Evolutionary conservation across 495 filamentous ascomycete genomes (phyloP).

Genomic region (Lophiostoma macrostomum): DNA sequence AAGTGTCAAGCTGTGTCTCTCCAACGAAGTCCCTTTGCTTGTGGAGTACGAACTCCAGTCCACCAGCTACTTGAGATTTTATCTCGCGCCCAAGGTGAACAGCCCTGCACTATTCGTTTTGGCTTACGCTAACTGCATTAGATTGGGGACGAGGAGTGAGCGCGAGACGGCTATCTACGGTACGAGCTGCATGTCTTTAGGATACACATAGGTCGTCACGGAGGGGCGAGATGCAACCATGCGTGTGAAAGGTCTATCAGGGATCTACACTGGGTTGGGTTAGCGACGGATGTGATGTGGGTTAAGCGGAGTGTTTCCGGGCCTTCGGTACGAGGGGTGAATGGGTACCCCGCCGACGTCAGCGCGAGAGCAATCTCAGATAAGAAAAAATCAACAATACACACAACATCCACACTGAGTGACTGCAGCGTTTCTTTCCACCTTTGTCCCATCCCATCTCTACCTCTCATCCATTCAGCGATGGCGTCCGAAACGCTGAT

Average conservation of each 20-base stretch:
- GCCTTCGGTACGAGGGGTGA: background rate
- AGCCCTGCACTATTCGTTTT: slow-evolving; percentile 5
- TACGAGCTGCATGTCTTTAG: slow-evolving; percentile 9
- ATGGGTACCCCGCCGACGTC: slow-evolving; percentile 15
- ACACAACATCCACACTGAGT: background rate
- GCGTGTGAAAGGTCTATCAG: slow-evolving; percentile 16
- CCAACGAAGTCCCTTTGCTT: slow-evolving; percentile 91
- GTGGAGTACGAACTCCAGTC: slow-evolving; percentile 84
- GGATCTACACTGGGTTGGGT: slow-evolving; percentile 6
- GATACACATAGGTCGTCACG: slow-evolving; percentile 1
- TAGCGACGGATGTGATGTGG: background rate
- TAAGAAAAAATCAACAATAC: slow-evolving; percentile 28
- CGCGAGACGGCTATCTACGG: background rate
- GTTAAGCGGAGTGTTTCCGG: slow-evolving; percentile 8
- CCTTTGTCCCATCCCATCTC: background rate
- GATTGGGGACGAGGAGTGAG: slow-evolving; percentile 88
- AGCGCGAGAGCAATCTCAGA: slow-evolving; percentile 12
- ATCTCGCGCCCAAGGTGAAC: slow-evolving; percentile 91
- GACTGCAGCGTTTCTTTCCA: background rate
- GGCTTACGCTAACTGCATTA: slow-evolving; percentile 38
- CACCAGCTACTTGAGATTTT: slow-evolving; percentile 91
- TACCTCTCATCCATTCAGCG: slow-evolving; percentile 33
- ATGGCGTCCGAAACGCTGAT: slow-evolving; percentile 43
- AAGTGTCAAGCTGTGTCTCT: slow-evolving; percentile 85
- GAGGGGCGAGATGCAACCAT: slow-evolving; percentile 12